Evolutionary conservation across 495 filamentous ascomycete species (phyloP).

Genomic region (Trichoderma asperelloides): DNA sequence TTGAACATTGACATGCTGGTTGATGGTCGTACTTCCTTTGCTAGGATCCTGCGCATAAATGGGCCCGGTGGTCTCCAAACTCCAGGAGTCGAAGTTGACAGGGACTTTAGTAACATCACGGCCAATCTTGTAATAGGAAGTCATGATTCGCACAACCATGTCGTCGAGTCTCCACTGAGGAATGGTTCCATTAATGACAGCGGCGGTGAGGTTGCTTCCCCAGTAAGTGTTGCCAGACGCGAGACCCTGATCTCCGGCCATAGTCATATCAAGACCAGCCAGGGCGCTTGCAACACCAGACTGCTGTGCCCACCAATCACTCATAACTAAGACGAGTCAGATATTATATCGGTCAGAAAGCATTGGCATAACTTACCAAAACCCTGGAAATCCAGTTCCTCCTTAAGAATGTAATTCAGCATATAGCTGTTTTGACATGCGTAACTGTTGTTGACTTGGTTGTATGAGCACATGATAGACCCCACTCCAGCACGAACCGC

Average conservation of each 20-base stretch:
- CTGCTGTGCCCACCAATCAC: slow-evolving; percentile 85
- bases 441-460: slow-evolving; percentile 38
- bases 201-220: slow-evolving; percentile 66
- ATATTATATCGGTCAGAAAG: background rate
- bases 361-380: slow-evolving; percentile 43
- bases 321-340: slow-evolving; percentile 45
- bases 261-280: slow-evolving; percentile 84
- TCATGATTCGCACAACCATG: slow-evolving; percentile 82
- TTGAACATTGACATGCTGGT: slow-evolving; percentile 50
- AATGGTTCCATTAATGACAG: slow-evolving; percentile 64
- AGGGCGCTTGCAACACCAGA: slow-evolving; percentile 70
- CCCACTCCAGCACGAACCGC: slow-evolving; percentile 50
- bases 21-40: slow-evolving; percentile 54
- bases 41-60: slow-evolving; percentile 45
- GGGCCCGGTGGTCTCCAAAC: slow-evolving; percentile 62
- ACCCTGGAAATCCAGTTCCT: slow-evolving; percentile 47
- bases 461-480: slow-evolving; percentile 58
- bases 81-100: slow-evolving; percentile 86
- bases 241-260: slow-evolving; percentile 72
- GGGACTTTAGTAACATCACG: slow-evolving; percentile 45
- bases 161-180: slow-evolving; percentile 78
- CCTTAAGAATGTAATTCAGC: slow-evolving; percentile 42
- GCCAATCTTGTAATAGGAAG: slow-evolving; percentile 78
- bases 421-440: slow-evolving; percentile 37
- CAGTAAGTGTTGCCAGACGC: slow-evolving; percentile 47